Percentiles rank a stretch among this genome's conserved stretches.
Evolutionary conservation across 192 early-diverging fungal species (phyloP).

Genomic region (Coemansia sp.): DNA sequence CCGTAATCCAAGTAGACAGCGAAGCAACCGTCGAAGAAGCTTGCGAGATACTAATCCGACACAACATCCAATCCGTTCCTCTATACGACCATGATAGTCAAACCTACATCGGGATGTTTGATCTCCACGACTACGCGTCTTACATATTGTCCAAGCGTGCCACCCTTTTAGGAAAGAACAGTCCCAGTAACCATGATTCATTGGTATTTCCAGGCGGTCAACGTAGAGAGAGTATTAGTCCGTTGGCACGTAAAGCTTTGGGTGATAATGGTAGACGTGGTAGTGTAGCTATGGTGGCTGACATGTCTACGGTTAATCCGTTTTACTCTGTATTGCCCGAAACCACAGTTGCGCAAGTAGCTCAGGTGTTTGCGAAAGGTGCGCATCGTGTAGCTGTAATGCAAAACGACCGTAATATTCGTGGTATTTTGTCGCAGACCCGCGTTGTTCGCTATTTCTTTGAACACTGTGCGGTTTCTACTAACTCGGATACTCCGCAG

Average conservation of each 20-base stretch:
- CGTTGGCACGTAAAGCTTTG: not conserved
- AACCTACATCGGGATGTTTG: slow-evolving; percentile 82
- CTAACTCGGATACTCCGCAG: not conserved
- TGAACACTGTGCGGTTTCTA: slow-evolving; percentile 46
- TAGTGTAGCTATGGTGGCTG: slow-evolving; percentile 37
- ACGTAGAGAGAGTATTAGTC: slow-evolving; percentile 1
- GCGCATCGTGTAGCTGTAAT: slow-evolving; percentile 81
- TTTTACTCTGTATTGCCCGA: slow-evolving; percentile 81
- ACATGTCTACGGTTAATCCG: slow-evolving; percentile 79
- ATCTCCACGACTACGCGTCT: slow-evolving; percentile 77
- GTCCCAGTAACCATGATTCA: not conserved
- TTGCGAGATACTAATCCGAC: slow-evolving; percentile 69
- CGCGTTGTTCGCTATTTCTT: slow-evolving; percentile 68
- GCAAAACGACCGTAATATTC: slow-evolving; percentile 60
- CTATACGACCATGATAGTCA: slow-evolving; percentile 64
- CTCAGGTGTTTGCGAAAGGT: slow-evolving; percentile 70
- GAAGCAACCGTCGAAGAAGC: slow-evolving; percentile 66
- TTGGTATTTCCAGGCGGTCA: not conserved
- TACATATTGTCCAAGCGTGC: slow-evolving; percentile 62
- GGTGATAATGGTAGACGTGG: not conserved
- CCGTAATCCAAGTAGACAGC: slow-evolving; percentile 65
- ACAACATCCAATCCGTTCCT: slow-evolving; percentile 78
- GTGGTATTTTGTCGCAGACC: slow-evolving; percentile 78
- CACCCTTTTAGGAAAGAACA: slow-evolving; percentile 33
- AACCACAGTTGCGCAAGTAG: slow-evolving; percentile 68